Evolutionary conservation across 768 basidiomycete species (phyloP).

Genomic region (Psilocybe tampanensis): DNA sequence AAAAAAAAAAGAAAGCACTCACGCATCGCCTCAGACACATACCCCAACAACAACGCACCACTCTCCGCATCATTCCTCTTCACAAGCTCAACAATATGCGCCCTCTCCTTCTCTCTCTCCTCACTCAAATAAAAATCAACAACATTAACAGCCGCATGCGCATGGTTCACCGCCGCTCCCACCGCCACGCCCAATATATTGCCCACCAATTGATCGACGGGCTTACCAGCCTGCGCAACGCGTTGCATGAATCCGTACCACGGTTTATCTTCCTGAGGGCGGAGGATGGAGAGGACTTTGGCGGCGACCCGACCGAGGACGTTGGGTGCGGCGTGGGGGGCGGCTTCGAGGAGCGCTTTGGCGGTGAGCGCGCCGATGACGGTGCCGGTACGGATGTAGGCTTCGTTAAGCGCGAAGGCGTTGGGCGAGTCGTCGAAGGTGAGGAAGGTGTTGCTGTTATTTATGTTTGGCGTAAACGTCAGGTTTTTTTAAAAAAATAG

Average conservation of each 20-base stretch:
- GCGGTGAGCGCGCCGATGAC: conserved; percentile 9
- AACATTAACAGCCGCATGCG: conserved; percentile 50
- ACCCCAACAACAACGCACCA: conserved; percentile 43
- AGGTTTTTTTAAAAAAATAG: too few relatives aligned
- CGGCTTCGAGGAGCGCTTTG: conserved; percentile 12
- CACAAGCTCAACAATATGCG: conserved; percentile 38
- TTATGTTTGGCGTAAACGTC: too few relatives aligned
- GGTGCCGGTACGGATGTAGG: conserved; percentile 8
- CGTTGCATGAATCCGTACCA: conserved; percentile 41
- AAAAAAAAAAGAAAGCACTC: conserved; percentile 16
- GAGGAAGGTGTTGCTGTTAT: conserved; percentile 15
- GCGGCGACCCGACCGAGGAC: conserved; percentile 27
- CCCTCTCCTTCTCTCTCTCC: conserved; percentile 37
- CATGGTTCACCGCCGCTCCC: conserved; percentile 46
- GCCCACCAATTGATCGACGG: conserved; percentile 44
- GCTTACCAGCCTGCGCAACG: conserved; percentile 36
- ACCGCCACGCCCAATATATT: conserved; percentile 50
- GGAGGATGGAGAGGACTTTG: conserved; percentile 26
- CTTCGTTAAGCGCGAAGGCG: conserved; percentile 12
- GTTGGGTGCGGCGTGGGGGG: conserved; percentile 22
- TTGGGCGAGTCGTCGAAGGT: conserved; percentile 5
- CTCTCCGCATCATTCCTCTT: conserved; percentile 32
- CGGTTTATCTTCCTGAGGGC: conserved; percentile 31
- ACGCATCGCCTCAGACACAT: conserved; percentile 56
- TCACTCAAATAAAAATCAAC: conserved; percentile 57